Base-by-base conservation (phyloP, 1,139 yeast species). In the Yamadazyma friedrichii region DNA sequence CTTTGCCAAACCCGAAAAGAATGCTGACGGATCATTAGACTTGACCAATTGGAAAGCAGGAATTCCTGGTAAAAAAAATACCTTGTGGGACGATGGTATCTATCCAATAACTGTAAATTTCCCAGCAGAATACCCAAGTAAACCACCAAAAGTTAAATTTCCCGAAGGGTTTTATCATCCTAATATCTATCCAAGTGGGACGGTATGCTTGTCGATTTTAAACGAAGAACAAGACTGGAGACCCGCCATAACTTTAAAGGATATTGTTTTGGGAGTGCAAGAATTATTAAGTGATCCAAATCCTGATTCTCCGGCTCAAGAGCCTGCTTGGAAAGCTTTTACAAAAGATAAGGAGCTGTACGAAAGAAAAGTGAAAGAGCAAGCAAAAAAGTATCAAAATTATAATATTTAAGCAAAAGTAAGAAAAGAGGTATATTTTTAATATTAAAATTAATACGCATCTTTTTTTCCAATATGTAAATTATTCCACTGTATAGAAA, bases 211-310 rank as follows among this genome's bases (percentile, higher is more conserved):
- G 38, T 84, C 95, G 41, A 93, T 94, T 45, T 73, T 93, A 59
- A 94, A 93, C 60, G 98, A 93, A 61, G 94, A 85, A 40, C 95
- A 91, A 61, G 98, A 88, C 60, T 94, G 99, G 99, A 80, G 96
- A 58, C 98, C 99, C 1, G 96, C 97, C 9, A 84, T 93, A 50
- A 88, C 96, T 12, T 67, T 94, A 54, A 89, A 88, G 58, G 96
- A 93, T 59, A 84, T 94, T 44, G 82, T 87, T 3, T 68, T 89
- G 50, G 99, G 98, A 9, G 83, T 94, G 41, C 99, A 94, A 62
- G 97, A 91, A 60, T 73, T 94, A 43, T 72, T 94, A 49, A 88
- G 86, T 55, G 76, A 82, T 25, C 98, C 99, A 27, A 94, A 94
- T 58, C 94, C 96, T 25, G 83, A 85, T 45, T 88, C 97, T 0